A percentile compares a stretch with the other conserved stretches of the same genome.
These are phyloP conservation scores for Lachnellula hyalina DNA, from an alignment of 2,329 filamentous ascomycete species.

Conservation along the genomic window DNA sequence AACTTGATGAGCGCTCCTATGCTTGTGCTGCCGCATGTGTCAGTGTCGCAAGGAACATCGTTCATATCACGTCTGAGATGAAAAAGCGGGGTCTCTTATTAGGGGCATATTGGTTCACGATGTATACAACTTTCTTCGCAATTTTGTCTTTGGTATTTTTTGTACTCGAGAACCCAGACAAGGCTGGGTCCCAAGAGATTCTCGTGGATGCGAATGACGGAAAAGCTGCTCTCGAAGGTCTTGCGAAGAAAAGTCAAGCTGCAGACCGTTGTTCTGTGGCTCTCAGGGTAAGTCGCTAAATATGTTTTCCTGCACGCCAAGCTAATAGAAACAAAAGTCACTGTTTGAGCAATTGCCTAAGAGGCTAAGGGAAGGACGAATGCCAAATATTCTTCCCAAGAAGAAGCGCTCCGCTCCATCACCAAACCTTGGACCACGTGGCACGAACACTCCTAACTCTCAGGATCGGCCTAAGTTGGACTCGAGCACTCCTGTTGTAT, in stretches of 20 bases:
- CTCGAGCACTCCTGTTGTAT: slow-evolving; percentile 1
- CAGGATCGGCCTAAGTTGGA: slow-evolving; percentile 14
- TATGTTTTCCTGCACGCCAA: background rate
- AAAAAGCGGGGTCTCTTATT: slow-evolving; percentile 68
- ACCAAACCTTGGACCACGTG: slow-evolving; percentile 32
- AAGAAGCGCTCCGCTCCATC: slow-evolving; percentile 54
- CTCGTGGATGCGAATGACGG: slow-evolving; percentile 81
- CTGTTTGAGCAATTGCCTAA: slow-evolving; percentile 82
- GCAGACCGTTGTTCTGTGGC: slow-evolving; percentile 80
- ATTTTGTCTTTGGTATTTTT: slow-evolving; percentile 76
- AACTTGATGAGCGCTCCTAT: slow-evolving; percentile 71
- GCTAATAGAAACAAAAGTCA: slow-evolving; percentile 43
- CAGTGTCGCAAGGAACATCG: slow-evolving; percentile 61
- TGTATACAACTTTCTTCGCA: slow-evolving; percentile 79
- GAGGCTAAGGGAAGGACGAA: slow-evolving; percentile 51
- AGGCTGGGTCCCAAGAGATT: slow-evolving; percentile 69
- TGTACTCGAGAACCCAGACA: slow-evolving; percentile 73
- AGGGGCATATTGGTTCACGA: slow-evolving; percentile 81
- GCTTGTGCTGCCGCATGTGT: slow-evolving; percentile 63
- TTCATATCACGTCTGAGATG: slow-evolving; percentile 76
- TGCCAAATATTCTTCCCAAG: slow-evolving; percentile 35
- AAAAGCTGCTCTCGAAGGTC: slow-evolving; percentile 70
- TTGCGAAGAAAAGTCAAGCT: slow-evolving; percentile 80
- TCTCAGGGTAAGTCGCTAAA: slow-evolving; percentile 56
- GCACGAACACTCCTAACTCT: slow-evolving; percentile 25